Evolutionary conservation across 73 alveolate genomes (phyloP).

Genomic region (Tetrahymena borealis): DNA sequence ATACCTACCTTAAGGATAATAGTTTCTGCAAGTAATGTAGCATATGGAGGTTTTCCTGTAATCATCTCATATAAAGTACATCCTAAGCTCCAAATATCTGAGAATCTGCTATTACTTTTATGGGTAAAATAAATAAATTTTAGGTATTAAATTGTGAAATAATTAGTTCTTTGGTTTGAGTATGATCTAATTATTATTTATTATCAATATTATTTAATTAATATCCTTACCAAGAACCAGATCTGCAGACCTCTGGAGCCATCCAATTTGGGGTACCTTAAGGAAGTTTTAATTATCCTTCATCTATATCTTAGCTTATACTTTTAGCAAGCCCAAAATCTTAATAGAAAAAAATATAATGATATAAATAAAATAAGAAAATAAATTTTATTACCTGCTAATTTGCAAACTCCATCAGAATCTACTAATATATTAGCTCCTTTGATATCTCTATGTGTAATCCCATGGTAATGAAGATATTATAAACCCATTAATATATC

Average conservation of each 20-base stretch:
- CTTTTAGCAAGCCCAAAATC: conserved; percentile 37
- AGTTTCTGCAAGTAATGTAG: conserved; percentile 33
- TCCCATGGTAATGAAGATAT: conserved; percentile 61
- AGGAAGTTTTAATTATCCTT: neutral
- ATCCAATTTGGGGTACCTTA: conserved; percentile 74
- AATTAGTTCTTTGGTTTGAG: too few relatives aligned
- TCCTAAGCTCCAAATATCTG: conserved; percentile 90
- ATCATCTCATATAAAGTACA: conserved; percentile 84
- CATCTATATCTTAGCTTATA: conserved; percentile 9
- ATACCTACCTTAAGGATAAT: conserved; percentile 38
- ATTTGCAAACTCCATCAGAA: conserved; percentile 11
- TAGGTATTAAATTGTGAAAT: too few relatives aligned
- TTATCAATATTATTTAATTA: neutral
- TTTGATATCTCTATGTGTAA: conserved; percentile 82
- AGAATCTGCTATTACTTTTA: conserved; percentile 30
- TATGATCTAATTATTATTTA: conserved; percentile 12
- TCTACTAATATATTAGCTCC: conserved; percentile 76
- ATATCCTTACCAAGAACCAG: neutral
- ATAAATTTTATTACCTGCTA: conserved; percentile 10
- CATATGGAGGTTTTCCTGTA: conserved; percentile 74
- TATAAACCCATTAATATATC: conserved; percentile 69
- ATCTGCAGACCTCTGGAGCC: conserved; percentile 66
- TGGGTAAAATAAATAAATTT: too few relatives aligned
- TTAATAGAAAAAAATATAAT: neutral
- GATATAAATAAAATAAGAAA: neutral